Conservation (phyloP, 371 early-diverging fungal genomes). For the Rhizomucor miehei region DNA sequence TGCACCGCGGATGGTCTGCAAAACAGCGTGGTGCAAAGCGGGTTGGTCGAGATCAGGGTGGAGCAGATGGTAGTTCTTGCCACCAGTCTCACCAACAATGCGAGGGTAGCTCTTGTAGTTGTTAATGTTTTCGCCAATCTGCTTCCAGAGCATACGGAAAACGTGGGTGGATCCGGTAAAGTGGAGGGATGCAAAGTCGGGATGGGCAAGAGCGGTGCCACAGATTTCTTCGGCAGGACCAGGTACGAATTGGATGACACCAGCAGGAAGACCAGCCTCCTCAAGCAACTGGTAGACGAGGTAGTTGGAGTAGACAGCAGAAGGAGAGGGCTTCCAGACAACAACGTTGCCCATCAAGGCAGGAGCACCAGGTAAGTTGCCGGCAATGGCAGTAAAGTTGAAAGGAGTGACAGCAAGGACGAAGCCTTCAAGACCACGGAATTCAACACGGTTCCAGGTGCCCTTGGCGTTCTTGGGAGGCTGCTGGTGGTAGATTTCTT, state of each 20-base stretch:
- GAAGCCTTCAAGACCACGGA: slow-evolving; percentile 95
- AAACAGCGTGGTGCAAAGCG: slow-evolving; percentile 57
- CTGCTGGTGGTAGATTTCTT: slow-evolving; percentile 91
- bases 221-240: slow-evolving; percentile 83
- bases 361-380: slow-evolving; percentile 92
- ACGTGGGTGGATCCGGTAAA: slow-evolving; percentile 96
- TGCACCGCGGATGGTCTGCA: slow-evolving; percentile 87
- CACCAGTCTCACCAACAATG: slow-evolving; percentile 98
- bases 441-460: slow-evolving; percentile 96
- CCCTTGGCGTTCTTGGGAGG: slow-evolving; percentile 85
- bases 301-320: slow-evolving; percentile 90
- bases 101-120: slow-evolving; percentile 92
- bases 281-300: slow-evolving; percentile 84
- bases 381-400: slow-evolving; percentile 99
- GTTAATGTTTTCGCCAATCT: slow-evolving; percentile 89
- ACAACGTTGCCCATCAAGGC: slow-evolving; percentile 97
- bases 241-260: slow-evolving; percentile 97
- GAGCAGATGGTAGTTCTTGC: slow-evolving; percentile 97
- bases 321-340: slow-evolving; percentile 96
- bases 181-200: slow-evolving; percentile 93
- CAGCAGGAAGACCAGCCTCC: slow-evolving; percentile 96
- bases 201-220: slow-evolving; percentile 73
- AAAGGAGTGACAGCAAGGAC: slow-evolving; percentile 97
- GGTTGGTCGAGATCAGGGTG: slow-evolving; percentile 67
- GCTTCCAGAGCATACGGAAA: slow-evolving; percentile 92